phyloP scores from a whole-genome alignment of 164 flowering plant species.

The Piper betle region DNA sequence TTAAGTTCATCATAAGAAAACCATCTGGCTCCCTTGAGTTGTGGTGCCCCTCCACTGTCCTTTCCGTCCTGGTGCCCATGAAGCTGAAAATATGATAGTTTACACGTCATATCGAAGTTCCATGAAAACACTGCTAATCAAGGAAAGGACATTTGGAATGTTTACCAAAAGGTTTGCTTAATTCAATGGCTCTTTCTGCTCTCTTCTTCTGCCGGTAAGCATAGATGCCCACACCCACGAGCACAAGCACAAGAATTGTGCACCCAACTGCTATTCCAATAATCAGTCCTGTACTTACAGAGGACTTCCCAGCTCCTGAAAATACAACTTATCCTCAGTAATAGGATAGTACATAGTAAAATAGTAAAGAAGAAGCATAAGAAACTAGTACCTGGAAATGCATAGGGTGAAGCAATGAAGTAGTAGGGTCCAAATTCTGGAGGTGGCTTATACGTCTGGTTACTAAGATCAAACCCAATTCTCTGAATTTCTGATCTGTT shows the following conservation, averaged over 20 bases:
- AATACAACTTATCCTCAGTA: slow-evolving; percentile 2
- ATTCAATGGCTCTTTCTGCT: slow-evolving; percentile 54
- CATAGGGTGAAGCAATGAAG: slow-evolving; percentile 39
- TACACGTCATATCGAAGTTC: neutral
- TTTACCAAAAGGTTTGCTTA: slow-evolving; percentile 63
- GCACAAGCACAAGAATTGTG: slow-evolving; percentile 30
- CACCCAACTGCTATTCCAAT: slow-evolving; percentile 42
- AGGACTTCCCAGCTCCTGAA: slow-evolving; percentile 18
- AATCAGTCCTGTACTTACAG: slow-evolving; percentile 24
- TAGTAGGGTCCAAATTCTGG: slow-evolving; percentile 47
- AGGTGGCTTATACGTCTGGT: slow-evolving; percentile 63
- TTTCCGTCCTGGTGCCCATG: slow-evolving; percentile 70
- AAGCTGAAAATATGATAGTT: slow-evolving; percentile 25
- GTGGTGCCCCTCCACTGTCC: slow-evolving; percentile 67
- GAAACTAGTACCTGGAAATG: slow-evolving; percentile 35
- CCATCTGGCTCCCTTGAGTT: slow-evolving; percentile 73
- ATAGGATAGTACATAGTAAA: neutral
- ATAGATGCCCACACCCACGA: slow-evolving; percentile 38
- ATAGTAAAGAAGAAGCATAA: neutral
- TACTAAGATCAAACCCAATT: slow-evolving; percentile 49
- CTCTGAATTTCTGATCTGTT: slow-evolving; percentile 47
- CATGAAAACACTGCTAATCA: neutral
- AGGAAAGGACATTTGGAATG: neutral
- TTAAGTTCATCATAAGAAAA: slow-evolving; percentile 63
- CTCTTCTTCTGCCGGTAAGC: slow-evolving; percentile 64